Conservation (phyloP, 1,284 basidiomycete species). For the Cyathus olla region DNA sequence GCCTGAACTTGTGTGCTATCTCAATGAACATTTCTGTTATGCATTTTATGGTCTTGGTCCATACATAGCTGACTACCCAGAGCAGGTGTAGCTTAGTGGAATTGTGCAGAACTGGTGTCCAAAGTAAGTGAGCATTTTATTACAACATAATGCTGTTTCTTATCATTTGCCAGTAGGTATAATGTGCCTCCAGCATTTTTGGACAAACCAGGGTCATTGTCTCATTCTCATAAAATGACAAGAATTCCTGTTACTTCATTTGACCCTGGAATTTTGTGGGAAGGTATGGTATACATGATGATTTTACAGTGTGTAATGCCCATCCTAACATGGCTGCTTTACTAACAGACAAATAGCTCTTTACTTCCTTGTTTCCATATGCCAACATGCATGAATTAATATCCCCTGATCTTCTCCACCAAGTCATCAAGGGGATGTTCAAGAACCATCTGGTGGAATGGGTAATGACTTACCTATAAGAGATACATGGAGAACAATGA, state of each 20-base stretch:
- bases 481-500: slow-evolving; percentile 12
- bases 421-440: slow-evolving; percentile 32
- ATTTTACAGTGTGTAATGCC: background rate
- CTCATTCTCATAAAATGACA: background rate
- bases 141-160: background rate
- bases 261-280: background rate
- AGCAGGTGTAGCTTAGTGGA: background rate
- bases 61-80: background rate
- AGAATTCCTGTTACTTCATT: background rate
- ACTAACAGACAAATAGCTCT: background rate
- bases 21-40: slow-evolving; percentile 29
- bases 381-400: slow-evolving; percentile 27
- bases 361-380: background rate
- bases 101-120: background rate
- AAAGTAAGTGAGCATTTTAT: background rate
- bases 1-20: slow-evolving; percentile 27
- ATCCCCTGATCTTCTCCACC: slow-evolving; percentile 49
- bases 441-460: slow-evolving; percentile 39
- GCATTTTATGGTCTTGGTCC: slow-evolving; percentile 24
- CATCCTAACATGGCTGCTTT: background rate
- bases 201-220: background rate
- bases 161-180: background rate
- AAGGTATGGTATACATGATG: background rate
- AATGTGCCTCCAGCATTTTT: background rate
- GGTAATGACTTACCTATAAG: slow-evolving; percentile 25